These are phyloP conservation scores for Eucalyptus viminalis DNA, from an alignment of 345 rosid species.

Conservation along the genomic window DNA sequence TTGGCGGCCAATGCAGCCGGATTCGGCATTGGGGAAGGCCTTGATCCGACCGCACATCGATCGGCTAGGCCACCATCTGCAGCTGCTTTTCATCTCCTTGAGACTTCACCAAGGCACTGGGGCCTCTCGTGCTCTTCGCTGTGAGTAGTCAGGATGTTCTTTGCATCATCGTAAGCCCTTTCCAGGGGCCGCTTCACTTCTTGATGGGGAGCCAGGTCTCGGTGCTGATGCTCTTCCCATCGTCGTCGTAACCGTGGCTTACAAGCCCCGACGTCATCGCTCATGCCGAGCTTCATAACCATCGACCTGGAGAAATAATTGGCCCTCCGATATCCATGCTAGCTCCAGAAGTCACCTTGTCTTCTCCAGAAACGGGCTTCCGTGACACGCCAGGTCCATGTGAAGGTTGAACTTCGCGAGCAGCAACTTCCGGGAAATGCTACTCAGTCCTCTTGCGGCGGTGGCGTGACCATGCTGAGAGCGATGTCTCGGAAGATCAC, in stretches of 20 bases:
- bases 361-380: neutral
- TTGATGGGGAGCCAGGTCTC: constrained; percentile 56
- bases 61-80: neutral
- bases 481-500: neutral
- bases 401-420: neutral
- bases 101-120: constrained; percentile 9
- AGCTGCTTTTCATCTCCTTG: neutral
- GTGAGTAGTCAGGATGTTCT: constrained; percentile 40
- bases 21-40: neutral
- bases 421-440: neutral
- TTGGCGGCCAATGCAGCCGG: neutral
- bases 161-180: constrained; percentile 45
- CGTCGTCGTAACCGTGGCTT: constrained; percentile 42
- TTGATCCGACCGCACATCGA: neutral
- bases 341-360: neutral
- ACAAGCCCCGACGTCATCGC: constrained; percentile 64
- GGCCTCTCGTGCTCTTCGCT: constrained; percentile 52
- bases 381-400: neutral
- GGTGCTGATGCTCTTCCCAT: constrained; percentile 79
- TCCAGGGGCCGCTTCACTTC: constrained; percentile 39
- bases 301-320: constrained; percentile 53
- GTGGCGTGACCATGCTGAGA: neutral
- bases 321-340: constrained; percentile 14
- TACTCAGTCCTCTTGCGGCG: neutral
- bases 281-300: constrained; percentile 72